Evolutionary conservation across 106 monocot genomes (phyloP).

Genomic region (Xerophyta viscosa): DNA sequence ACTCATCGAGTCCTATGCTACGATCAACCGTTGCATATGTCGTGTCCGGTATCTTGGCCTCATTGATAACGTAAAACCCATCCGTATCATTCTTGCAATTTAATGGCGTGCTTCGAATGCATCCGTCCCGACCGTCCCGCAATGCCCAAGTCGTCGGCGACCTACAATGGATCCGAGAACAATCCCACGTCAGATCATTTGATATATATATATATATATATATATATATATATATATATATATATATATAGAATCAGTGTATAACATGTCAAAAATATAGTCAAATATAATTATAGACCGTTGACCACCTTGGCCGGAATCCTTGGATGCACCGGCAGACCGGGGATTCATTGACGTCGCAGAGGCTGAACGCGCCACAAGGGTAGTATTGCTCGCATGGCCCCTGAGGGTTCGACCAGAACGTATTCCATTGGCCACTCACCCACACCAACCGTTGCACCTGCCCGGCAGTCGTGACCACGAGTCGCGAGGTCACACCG

Average conservation of each 20-base stretch:
- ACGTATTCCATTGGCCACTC: neutral
- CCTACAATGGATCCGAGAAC: too few relatives aligned
- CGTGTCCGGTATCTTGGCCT: slow-evolving; percentile 10
- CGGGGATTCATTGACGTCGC: too few relatives aligned
- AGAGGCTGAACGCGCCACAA: neutral
- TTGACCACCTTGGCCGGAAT: neutral
- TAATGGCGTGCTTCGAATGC: neutral
- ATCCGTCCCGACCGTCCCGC: too few relatives aligned
- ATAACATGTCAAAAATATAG: too few relatives aligned
- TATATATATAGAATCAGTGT: too few relatives aligned
- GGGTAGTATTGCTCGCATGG: neutral
- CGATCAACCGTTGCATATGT: neutral
- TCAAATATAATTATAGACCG: too few relatives aligned
- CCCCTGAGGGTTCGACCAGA: neutral
- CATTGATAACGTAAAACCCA: neutral
- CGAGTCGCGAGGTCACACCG: slow-evolving; percentile 4
- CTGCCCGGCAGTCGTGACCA: neutral
- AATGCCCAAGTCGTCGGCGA: too few relatives aligned
- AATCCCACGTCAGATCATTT: too few relatives aligned
- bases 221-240: too few relatives aligned
- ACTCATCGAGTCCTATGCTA: neutral
- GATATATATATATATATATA: too few relatives aligned
- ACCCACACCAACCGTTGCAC: slow-evolving; percentile 1
- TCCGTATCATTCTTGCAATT: slow-evolving; percentile 5
- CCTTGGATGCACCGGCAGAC: slow-evolving; percentile 9